Percentiles rank a stretch among this genome's conserved stretches.
These are phyloP conservation scores for Nothophytophthora sp. DNA, from an alignment of 352 stramenopile genomes.

Conservation along the genomic window DNA sequence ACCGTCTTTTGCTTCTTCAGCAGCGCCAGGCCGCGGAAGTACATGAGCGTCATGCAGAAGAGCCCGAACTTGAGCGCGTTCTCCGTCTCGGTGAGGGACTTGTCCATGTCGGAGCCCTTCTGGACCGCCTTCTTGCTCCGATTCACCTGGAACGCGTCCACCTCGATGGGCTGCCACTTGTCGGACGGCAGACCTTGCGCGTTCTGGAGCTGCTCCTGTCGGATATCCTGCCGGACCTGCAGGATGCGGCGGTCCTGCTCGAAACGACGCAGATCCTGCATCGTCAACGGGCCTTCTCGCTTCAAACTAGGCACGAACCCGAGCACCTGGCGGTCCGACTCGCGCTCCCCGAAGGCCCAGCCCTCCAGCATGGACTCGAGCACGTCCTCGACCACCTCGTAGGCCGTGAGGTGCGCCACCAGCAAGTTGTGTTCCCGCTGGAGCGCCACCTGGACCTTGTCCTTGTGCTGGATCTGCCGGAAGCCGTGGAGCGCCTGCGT, in stretches of 20 bases:
- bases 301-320: slow-evolving; percentile 89
- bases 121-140: slow-evolving; percentile 63
- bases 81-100: slow-evolving; percentile 86
- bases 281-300: slow-evolving; percentile 65
- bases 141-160: slow-evolving; percentile 55
- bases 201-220: slow-evolving; percentile 34
- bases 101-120: slow-evolving; percentile 65
- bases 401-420: slow-evolving; percentile 80
- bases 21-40: slow-evolving; percentile 92
- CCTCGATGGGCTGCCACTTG: slow-evolving; percentile 79
- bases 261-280: slow-evolving; percentile 68
- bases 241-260: slow-evolving; percentile 52
- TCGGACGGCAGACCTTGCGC: slow-evolving; percentile 56
- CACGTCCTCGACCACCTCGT: slow-evolving; percentile 94
- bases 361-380: slow-evolving; percentile 96
- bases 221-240: slow-evolving; percentile 30
- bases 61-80: slow-evolving; percentile 95
- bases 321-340: slow-evolving; percentile 68
- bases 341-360: slow-evolving; percentile 95
- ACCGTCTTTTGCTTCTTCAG: slow-evolving; percentile 83
- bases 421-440: slow-evolving; percentile 88
- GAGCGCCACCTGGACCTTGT: slow-evolving; percentile 79
- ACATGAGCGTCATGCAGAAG: slow-evolving; percentile 97
- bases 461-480: slow-evolving; percentile 78
- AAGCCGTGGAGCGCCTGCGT: slow-evolving; percentile 92